Evolutionary conservation across 2,329 filamentous ascomycete species (phyloP), one percentile per base, ranked within the genome.

Genomic region (Aquanectria penicillioides): DNA sequence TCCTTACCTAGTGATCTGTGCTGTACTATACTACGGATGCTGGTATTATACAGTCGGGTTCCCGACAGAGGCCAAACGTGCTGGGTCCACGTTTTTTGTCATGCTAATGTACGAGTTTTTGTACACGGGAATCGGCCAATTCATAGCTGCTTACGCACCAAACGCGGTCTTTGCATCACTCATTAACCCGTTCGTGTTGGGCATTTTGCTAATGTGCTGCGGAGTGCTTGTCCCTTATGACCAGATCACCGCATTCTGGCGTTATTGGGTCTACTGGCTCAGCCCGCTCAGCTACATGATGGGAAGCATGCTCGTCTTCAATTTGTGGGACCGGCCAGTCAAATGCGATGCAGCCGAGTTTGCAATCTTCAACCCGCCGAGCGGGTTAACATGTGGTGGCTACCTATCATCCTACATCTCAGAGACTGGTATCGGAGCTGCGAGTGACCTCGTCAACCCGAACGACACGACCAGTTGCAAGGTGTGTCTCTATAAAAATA

Each of bases 141-240:
- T 20, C n/a, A n/a, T n/a, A n/a, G 85, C 85, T 0, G 85, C 86
- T 1, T 88, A 87, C 59, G 82, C 85, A 0, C 86, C 86, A 0
- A 88, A 86, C 59, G 84, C 81, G 20, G 80, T 86, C 10, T 87
- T 87, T 38, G 86, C 86, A 0, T 76, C 83, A 0, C 77, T 88
- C 7, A 79, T 81, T 57, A 87, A 87, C 60, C 85, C 85, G 0
- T 69, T 88, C 1, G 48, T 87, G n/a, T 75, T 88, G 52, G 79
- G 81, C 68, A 71, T 86, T 38, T 78, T 92, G 2, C 81, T 91
- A 7, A 84, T 83, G 2, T 93, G 94, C 77, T 92, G 89, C 66
- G 90, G 90, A 61, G 89, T 93, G 2, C 79, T 92, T 4, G 89
- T 93, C 0, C 89, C 89, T 0, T 91, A 89, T 62, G 67, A 68